Percentiles rank a stretch among this genome's conserved stretches.
Evolutionary conservation across 2,329 filamentous ascomycete genomes (phyloP).

Genomic region (Ophioceras dolichostomum): DNA sequence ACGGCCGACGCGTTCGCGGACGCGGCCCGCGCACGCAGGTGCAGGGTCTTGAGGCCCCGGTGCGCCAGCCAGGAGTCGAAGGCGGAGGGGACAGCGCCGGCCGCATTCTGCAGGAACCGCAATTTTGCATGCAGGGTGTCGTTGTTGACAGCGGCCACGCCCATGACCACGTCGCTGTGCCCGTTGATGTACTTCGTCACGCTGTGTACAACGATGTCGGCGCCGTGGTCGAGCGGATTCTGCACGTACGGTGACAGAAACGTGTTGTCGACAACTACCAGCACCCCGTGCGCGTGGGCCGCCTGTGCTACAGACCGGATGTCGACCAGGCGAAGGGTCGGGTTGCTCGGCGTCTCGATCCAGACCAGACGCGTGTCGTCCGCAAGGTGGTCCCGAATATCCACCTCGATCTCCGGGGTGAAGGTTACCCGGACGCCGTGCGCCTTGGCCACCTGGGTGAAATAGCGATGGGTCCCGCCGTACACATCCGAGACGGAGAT

Average conservation of each 20-base stretch:
- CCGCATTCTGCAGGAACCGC: slow-evolving; percentile 90
- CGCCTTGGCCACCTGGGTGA: slow-evolving; percentile 91
- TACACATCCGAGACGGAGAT: slow-evolving; percentile 97
- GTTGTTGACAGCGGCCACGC: slow-evolving; percentile 88
- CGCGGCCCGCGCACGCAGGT: slow-evolving; percentile 80
- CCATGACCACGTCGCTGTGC: slow-evolving; percentile 95
- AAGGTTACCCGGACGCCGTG: slow-evolving; percentile 94
- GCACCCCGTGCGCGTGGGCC: slow-evolving; percentile 78
- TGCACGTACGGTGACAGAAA: slow-evolving; percentile 95
- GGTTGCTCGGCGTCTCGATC: slow-evolving; percentile 95
- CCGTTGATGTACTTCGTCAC: slow-evolving; percentile 99
- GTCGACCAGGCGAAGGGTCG: slow-evolving; percentile 84
- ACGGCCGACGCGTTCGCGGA: slow-evolving; percentile 69
- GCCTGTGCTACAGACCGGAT: slow-evolving; percentile 73
- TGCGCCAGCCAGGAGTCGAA: slow-evolving; percentile 99
- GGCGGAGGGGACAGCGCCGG: slow-evolving; percentile 84
- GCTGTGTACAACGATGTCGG: slow-evolving; percentile 91
- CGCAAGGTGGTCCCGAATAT: slow-evolving; percentile 74
- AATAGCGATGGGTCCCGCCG: slow-evolving; percentile 95
- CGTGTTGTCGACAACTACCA: slow-evolving; percentile 98
- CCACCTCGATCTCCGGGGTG: slow-evolving; percentile 80
- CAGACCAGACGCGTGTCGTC: slow-evolving; percentile 88
- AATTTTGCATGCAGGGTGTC: slow-evolving; percentile 65
- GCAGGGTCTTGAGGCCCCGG: slow-evolving; percentile 90
- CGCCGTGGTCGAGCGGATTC: slow-evolving; percentile 88